Evolutionary conservation across 495 filamentous ascomycete species (phyloP).

Genomic region (Xylaria longipes): DNA sequence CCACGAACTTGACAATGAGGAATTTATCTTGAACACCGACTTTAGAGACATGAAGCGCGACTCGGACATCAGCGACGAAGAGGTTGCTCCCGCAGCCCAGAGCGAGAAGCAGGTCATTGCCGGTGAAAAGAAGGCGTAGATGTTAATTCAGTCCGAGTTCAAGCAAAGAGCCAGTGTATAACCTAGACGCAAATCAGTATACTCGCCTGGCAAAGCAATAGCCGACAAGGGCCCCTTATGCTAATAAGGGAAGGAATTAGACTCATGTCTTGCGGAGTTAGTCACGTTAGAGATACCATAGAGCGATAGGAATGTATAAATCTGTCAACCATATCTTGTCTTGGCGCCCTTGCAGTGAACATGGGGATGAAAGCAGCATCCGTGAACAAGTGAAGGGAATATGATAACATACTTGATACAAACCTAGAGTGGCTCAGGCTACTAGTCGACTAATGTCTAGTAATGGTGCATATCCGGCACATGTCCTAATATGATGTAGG

Average conservation of each 20-base stretch:
- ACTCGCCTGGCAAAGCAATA: background rate
- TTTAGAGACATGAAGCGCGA: constrained; percentile 45
- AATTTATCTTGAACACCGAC: constrained; percentile 49
- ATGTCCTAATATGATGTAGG: background rate
- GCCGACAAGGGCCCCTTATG: background rate
- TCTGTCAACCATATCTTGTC: background rate
- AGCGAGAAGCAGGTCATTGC: constrained; percentile 37
- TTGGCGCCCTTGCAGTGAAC: background rate
- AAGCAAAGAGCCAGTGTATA: background rate
- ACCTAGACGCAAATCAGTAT: background rate
- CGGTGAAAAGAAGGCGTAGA: constrained; percentile 38
- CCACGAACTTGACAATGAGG: constrained; percentile 51
- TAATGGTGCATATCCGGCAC: background rate
- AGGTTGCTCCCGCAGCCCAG: constrained; percentile 26
- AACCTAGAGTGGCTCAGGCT: background rate
- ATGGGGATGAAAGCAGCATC: no score
- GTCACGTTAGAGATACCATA: background rate
- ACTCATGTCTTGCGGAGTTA: background rate
- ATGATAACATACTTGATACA: background rate
- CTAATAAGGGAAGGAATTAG: background rate
- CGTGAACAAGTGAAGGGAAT: background rate
- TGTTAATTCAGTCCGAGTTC: background rate
- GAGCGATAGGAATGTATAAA: background rate
- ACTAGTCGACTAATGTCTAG: background rate
- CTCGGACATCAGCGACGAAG: constrained; percentile 50